Evolutionary conservation across 306 rosid species (phyloP).

Genomic region (Oxytropis ochrocephala): DNA sequence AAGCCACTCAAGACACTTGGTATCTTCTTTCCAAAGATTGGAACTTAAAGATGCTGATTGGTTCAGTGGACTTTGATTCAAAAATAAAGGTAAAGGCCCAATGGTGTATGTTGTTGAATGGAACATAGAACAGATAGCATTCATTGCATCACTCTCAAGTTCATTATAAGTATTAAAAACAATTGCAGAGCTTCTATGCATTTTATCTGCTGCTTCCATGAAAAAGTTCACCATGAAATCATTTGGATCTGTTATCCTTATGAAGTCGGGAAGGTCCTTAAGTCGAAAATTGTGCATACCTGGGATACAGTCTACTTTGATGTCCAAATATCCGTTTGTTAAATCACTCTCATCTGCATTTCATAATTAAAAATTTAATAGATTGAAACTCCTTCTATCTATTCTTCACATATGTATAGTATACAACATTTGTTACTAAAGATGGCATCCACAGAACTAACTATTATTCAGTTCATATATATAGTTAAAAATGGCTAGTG

Average conservation of each 20-base stretch:
- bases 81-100: constrained; percentile 12
- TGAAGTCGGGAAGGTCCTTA: neutral
- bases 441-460: too few relatives aligned
- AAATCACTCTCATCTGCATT: constrained; percentile 20
- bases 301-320: constrained; percentile 20
- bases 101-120: constrained; percentile 14
- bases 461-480: too few relatives aligned
- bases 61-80: constrained; percentile 5
- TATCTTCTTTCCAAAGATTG: constrained; percentile 15
- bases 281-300: constrained; percentile 15
- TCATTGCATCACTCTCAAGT: constrained; percentile 15
- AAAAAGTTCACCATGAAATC: neutral
- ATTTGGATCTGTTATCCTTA: constrained; percentile 12
- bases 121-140: neutral
- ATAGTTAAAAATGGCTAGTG: too few relatives aligned
- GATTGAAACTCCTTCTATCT: neutral
- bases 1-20: constrained; percentile 16
- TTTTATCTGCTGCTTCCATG: neutral
- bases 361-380: neutral
- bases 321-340: constrained; percentile 18
- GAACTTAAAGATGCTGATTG: constrained; percentile 3
- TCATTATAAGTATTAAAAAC: neutral
- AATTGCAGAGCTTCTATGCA: neutral
- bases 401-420: too few relatives aligned
- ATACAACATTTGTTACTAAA: too few relatives aligned